phyloP scores from a whole-genome alignment of 441 rosid species.

The Pelargonium australe region DNA sequence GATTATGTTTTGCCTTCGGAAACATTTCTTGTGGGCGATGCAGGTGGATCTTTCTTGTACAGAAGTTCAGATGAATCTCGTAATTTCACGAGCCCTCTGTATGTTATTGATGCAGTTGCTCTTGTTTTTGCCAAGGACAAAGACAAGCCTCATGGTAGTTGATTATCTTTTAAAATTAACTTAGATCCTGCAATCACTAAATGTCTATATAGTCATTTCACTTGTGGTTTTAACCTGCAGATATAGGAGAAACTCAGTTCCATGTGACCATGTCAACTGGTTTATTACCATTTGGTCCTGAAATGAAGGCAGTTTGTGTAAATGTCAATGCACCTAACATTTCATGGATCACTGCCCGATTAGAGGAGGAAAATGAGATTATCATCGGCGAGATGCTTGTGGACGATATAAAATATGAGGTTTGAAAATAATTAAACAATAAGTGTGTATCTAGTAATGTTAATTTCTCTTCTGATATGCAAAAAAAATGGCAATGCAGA shows the following conservation, averaged over 20 bases:
- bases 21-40: slow-evolving; percentile 45
- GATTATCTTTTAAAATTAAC: not conserved
- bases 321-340: slow-evolving; percentile 15
- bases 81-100: not conserved
- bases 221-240: slow-evolving; percentile 19
- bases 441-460: not conserved
- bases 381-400: slow-evolving; percentile 30
- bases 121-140: slow-evolving; percentile 47
- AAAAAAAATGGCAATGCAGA: slow-evolving; percentile 17
- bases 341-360: slow-evolving; percentile 36
- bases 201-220: not conserved
- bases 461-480: no score
- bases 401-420: slow-evolving; percentile 28
- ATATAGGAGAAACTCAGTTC: slow-evolving; percentile 37
- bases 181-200: no score
- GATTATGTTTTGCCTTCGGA: slow-evolving; percentile 35
- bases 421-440: slow-evolving; percentile 5
- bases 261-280: slow-evolving; percentile 40
- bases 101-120: slow-evolving; percentile 33
- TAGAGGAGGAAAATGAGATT: slow-evolving; percentile 22
- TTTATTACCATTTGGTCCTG: slow-evolving; percentile 40
- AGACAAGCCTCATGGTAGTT: slow-evolving; percentile 32
- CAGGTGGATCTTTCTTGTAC: slow-evolving; percentile 29
- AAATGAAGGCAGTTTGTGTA: slow-evolving; percentile 32
- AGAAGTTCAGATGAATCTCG: slow-evolving; percentile 15